phyloP scores from a whole-genome alignment of 768 basidiomycete genomes.

The Boletus reticulatus region DNA sequence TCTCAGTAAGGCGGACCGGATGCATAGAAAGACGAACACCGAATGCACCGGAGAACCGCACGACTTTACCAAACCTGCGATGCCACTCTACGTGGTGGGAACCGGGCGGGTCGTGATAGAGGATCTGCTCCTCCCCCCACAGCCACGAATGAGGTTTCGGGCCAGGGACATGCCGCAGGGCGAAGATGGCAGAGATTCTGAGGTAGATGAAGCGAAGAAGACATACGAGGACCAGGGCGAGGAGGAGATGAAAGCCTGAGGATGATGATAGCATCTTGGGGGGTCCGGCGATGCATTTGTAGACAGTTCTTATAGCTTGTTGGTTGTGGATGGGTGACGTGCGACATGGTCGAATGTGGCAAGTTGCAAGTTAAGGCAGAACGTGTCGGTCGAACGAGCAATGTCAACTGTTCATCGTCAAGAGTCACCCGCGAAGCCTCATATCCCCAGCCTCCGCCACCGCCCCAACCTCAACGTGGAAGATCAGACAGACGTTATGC shows the following conservation, averaged over 20 bases:
- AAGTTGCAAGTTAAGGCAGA: conserved; percentile 4
- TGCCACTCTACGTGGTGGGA: conserved; percentile 53
- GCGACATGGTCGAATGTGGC: conserved; percentile 5
- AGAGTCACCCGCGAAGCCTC: conserved; percentile 27
- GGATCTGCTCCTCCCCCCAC: conserved; percentile 62
- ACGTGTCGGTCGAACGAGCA: not conserved
- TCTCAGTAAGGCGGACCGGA: conserved; percentile 9
- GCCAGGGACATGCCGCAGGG: conserved; percentile 50
- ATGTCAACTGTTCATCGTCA: conserved; percentile 27
- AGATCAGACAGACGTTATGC: conserved; percentile 25
- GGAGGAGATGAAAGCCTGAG: not conserved
- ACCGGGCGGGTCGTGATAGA: conserved; percentile 53
- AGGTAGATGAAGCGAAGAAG: conserved; percentile 35
- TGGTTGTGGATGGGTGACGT: conserved; percentile 11
- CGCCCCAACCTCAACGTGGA: conserved; percentile 38
- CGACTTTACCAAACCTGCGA: conserved; percentile 48
- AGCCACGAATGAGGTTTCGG: conserved; percentile 47
- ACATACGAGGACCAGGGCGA: conserved; percentile 26
- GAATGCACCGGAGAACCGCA: conserved; percentile 55
- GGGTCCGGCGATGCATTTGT: not conserved
- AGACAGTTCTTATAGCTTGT: not conserved
- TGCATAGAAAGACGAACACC: conserved; percentile 38
- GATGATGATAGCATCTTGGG: conserved; percentile 8
- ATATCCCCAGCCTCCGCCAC: conserved; percentile 28
- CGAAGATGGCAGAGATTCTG: conserved; percentile 31